Conservation (phyloP, 257 asterid genomes). For the Penstemon newberryi region DNA sequence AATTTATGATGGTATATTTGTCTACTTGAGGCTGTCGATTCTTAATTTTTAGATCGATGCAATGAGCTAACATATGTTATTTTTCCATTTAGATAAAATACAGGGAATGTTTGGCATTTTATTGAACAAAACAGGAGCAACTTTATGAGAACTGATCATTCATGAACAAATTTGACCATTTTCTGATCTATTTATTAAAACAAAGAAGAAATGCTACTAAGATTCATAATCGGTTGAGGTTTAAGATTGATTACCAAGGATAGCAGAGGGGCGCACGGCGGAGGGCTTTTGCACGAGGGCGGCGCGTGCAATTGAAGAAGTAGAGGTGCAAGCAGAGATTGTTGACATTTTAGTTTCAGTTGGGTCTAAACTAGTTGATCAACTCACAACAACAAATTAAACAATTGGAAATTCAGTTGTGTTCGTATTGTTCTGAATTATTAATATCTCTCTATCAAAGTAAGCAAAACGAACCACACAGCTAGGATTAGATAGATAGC, state of each 20-base stretch:
- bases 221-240: too few species aligned
- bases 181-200: neutral
- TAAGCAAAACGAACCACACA: constrained; percentile 40
- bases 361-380: constrained; percentile 17
- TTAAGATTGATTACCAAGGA: constrained; percentile 35
- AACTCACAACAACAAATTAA: constrained; percentile 13
- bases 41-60: too few species aligned
- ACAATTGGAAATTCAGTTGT: constrained; percentile 9
- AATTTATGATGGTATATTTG: too few species aligned
- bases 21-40: too few species aligned
- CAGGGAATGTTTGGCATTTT: too few species aligned
- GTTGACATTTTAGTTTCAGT: constrained; percentile 54
- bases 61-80: too few species aligned
- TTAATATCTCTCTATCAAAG: constrained; percentile 22
- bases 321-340: constrained; percentile 57
- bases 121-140: too few species aligned
- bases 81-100: too few species aligned
- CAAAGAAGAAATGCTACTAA: too few species aligned
- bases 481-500: constrained; percentile 41
- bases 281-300: constrained; percentile 50
- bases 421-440: constrained; percentile 14
- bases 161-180: too few species aligned
- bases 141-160: too few species aligned
- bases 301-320: constrained; percentile 53
- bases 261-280: constrained; percentile 36